Evolutionary conservation across 2,329 filamentous ascomycete species (phyloP).

Genomic region (Polychaeton citri): DNA sequence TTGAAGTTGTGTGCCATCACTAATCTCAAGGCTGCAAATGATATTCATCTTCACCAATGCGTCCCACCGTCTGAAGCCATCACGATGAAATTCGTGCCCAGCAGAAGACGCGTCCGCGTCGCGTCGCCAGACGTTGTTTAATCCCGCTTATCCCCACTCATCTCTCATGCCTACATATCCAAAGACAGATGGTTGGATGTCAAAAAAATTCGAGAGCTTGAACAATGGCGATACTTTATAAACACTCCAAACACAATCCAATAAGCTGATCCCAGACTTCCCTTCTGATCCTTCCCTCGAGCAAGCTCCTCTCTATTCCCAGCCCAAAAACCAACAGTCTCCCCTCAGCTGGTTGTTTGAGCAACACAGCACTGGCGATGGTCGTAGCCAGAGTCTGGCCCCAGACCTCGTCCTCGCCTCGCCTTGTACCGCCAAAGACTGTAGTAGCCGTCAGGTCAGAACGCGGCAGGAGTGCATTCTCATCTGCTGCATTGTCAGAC

Average conservation of each 20-base stretch:
- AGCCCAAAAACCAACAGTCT: conserved; percentile 46
- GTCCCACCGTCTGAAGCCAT: too few species aligned
- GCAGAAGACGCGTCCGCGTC: too few species aligned
- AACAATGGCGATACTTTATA: too few species aligned
- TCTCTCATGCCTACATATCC: too few species aligned
- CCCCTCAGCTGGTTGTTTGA: conserved; percentile 52
- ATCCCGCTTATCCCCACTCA: neutral
- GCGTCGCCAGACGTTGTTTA: neutral
- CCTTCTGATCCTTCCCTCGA: conserved; percentile 14
- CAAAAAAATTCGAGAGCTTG: too few species aligned
- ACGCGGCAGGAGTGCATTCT: conserved; percentile 56
- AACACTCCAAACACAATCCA: conserved; percentile 17
- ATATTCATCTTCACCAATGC: too few species aligned
- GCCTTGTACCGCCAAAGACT: conserved; percentile 68
- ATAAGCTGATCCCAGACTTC: conserved; percentile 27
- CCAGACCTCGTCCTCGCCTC: conserved; percentile 59
- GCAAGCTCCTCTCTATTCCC: conserved; percentile 36
- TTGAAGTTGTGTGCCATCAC: too few species aligned
- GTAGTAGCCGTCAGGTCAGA: conserved; percentile 76
- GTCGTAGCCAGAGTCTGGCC: conserved; percentile 85
- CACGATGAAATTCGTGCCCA: too few species aligned
- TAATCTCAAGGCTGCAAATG: too few species aligned
- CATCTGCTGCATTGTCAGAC: conserved; percentile 30
- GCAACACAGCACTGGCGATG: conserved; percentile 66
- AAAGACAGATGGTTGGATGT: too few species aligned